phyloP scores from a whole-genome alignment of 176 grass and related monocot species.

The Tuctoria greenei region DNA sequence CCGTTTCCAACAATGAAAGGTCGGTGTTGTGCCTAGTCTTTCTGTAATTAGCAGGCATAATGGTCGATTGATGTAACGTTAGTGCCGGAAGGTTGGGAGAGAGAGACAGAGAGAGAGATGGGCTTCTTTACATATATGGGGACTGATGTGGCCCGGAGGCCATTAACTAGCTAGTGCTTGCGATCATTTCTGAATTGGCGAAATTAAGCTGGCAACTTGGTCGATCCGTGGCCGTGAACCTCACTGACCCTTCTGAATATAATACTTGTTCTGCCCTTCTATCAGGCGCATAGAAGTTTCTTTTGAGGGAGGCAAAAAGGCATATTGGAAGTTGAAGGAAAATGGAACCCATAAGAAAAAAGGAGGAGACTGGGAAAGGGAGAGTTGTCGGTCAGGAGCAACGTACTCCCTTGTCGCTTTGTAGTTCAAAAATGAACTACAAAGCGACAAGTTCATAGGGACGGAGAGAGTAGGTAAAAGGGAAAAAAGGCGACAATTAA shows the following conservation, averaged over 20 bases:
- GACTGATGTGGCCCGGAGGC: conserved; percentile 29
- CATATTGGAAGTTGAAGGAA: not conserved
- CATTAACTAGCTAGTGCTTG: conserved; percentile 14
- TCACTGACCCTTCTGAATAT: not conserved
- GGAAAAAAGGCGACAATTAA: conserved; percentile 20
- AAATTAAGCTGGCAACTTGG: conserved; percentile 28
- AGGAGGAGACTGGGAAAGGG: not conserved
- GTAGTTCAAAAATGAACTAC: too few relatives aligned
- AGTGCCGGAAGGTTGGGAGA: conserved; percentile 21
- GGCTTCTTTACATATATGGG: conserved; percentile 6
- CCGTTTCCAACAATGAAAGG: not conserved
- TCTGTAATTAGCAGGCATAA: not conserved
- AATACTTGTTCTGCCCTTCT: not conserved
- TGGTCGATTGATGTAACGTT: conserved; percentile 30
- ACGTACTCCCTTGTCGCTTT: too few relatives aligned
- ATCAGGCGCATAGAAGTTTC: conserved; percentile 1
- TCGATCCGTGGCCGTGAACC: conserved; percentile 37
- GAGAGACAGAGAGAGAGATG: not conserved
- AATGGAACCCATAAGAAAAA: not conserved
- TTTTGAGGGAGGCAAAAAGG: not conserved
- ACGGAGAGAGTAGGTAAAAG: not conserved
- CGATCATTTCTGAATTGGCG: conserved; percentile 1
- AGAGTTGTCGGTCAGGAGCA: conserved; percentile 28
- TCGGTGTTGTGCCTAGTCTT: not conserved
- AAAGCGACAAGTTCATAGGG: too few relatives aligned